Base-by-base conservation (phyloP, 164 flowering plant genomes). In the Magnolia officinalis region DNA sequence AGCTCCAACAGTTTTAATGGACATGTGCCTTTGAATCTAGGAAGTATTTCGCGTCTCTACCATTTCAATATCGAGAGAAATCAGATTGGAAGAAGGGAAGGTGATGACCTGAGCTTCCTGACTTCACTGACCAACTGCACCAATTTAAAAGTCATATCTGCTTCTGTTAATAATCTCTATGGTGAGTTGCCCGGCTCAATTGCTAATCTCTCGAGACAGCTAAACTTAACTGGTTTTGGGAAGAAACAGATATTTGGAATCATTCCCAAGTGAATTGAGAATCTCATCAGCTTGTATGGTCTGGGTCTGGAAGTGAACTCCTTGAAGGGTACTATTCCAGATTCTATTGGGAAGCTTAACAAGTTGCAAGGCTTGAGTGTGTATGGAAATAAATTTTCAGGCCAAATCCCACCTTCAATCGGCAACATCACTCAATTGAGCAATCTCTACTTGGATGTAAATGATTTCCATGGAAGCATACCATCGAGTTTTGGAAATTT, bases 321-420 rank as follows among this genome's bases (percentile, higher is more conserved):
- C 24, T 8, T 72, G 20, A 21, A 20, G 10, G 74, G 74, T n/a
- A 72, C 18, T 50, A 8, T 72, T 72, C 74, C 74, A 20, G 26
- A 50, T 50, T 13, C 13, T 4, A 52, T 72, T 50, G 74, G 74
- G 14, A 71, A 71, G 31, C 24, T 71, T 71, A 23, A 10, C 59
- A 71, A 71, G 16, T 24, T 71, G 23, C 74, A 71, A 4, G 8
- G 0, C 6, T 49, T 71, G 23, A 8, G 2, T 20, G 4, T 50
- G 29, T n/a, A 13, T 50, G 58, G 58, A 50, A 71, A 71, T 24
- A 71, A 7, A 9, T 71, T 71, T 50, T 49, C 52, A 19, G 59
- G 45, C 45, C 45, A 37, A 37, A 37, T 37, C 45, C 45, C 45
- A 37, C 45, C 45, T 37, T 37, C 45, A 37, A 37, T 37, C 6